These are phyloP conservation scores for Anacardium occidentale DNA, from an alignment of 345 rosid species.

Conservation along the genomic window DNA sequence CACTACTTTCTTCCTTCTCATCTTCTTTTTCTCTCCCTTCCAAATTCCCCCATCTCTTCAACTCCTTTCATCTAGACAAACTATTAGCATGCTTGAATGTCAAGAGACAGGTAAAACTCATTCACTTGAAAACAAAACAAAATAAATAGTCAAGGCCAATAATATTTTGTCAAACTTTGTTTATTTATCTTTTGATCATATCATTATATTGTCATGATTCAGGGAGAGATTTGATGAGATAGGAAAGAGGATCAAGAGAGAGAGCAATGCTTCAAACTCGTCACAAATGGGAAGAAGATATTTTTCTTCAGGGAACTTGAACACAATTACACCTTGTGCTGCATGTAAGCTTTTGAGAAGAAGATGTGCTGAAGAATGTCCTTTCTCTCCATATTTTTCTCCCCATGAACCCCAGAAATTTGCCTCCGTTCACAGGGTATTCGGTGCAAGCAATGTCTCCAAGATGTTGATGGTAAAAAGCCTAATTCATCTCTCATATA, in stretches of 20 bases:
- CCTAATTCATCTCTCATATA: conserved; percentile 2
- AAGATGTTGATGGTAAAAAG: conserved; percentile 56
- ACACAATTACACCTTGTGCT: conserved; percentile 76
- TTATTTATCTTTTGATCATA: not conserved
- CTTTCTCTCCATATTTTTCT: conserved; percentile 73
- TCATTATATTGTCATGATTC: not conserved
- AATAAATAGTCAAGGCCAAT: not conserved
- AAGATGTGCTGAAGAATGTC: conserved; percentile 79
- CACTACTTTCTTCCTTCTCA: conserved; percentile 25
- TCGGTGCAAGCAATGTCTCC: conserved; percentile 81
- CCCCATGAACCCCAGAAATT: conserved; percentile 79
- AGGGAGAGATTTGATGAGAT: conserved; percentile 55
- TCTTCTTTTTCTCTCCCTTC: conserved; percentile 28
- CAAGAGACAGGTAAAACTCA: conserved; percentile 49
- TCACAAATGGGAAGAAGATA: conserved; percentile 46
- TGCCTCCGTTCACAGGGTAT: conserved; percentile 76
- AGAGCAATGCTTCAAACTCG: conserved; percentile 25
- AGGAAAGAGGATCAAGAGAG: conserved; percentile 53
- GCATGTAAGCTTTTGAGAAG: conserved; percentile 77
- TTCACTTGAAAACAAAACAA: not conserved
- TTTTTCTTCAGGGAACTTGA: conserved; percentile 39
- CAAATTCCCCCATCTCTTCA: conserved; percentile 17
- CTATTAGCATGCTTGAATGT: conserved; percentile 55
- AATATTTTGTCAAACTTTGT: too few relatives aligned
- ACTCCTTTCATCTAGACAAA: conserved; percentile 20